phyloP scores from a whole-genome alignment of 805 yeast species.

The Wickerhamomyces bovis region DNA sequence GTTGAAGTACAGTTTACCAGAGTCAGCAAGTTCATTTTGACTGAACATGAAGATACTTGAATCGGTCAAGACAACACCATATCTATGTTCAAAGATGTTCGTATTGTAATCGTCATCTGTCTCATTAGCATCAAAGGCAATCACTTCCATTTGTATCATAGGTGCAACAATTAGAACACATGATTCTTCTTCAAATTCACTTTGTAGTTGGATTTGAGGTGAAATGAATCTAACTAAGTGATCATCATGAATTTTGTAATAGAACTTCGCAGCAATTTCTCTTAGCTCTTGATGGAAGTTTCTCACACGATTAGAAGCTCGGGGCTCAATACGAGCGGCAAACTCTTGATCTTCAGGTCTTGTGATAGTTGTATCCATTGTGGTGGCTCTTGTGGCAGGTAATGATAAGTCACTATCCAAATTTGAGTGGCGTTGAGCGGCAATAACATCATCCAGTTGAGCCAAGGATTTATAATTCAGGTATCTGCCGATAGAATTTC shows the following conservation, averaged over 20 bases:
- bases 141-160: conserved; percentile 56
- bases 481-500: conserved; percentile 38
- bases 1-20: conserved; percentile 39
- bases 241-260: conserved; percentile 40
- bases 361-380: conserved; percentile 11
- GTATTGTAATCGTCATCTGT: conserved; percentile 37
- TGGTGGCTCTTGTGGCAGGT: conserved; percentile 15
- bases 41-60: conserved; percentile 70
- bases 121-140: conserved; percentile 51
- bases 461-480: conserved; percentile 43
- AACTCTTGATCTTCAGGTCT: conserved; percentile 6
- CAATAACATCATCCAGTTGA: conserved; percentile 45
- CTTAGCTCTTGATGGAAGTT: conserved; percentile 48
- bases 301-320: conserved; percentile 28
- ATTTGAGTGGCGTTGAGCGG: conserved; percentile 24
- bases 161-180: conserved; percentile 73
- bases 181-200: conserved; percentile 45
- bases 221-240: conserved; percentile 63
- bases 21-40: conserved; percentile 38
- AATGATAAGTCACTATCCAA: conserved; percentile 8
- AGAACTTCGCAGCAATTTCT: conserved; percentile 31
- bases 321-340: conserved; percentile 8
- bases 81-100: conserved; percentile 54
- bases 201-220: conserved; percentile 76
- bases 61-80: conserved; percentile 59